These are phyloP conservation scores for Plasmopara halstedii DNA, from an alignment of 352 stramenopile genomes.

Conservation along the genomic window DNA sequence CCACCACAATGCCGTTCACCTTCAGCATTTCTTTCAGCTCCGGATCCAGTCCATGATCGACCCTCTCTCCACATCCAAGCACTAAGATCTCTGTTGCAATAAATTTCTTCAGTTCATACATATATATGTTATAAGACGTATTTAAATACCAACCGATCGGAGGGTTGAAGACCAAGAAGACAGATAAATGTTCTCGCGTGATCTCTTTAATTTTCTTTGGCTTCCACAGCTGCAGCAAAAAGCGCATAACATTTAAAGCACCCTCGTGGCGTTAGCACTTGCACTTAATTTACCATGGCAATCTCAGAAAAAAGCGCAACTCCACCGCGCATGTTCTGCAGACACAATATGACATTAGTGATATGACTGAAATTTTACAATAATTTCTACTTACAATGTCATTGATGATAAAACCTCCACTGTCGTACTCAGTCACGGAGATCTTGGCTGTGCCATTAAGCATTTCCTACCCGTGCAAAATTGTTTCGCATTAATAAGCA, in stretches of 20 bases:
- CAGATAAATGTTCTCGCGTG: constrained; percentile 59
- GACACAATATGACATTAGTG: neutral
- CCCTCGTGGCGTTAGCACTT: neutral
- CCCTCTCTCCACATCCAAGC: constrained; percentile 63
- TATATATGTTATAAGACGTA: neutral
- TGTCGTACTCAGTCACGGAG: constrained; percentile 78
- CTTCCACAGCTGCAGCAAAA: constrained; percentile 59
- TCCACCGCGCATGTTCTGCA: constrained; percentile 73
- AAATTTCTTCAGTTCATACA: neutral
- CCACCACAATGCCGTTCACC: constrained; percentile 75
- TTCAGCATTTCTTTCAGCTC: constrained; percentile 72
- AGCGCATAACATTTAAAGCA: neutral
- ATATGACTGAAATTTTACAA: neutral
- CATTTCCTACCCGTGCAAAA: constrained; percentile 55
- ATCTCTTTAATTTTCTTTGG: constrained; percentile 70
- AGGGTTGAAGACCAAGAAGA: constrained; percentile 73
- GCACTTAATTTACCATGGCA: constrained; percentile 40
- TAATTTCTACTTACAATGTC: constrained; percentile 35
- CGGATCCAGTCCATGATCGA: constrained; percentile 49
- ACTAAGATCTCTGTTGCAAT: constrained; percentile 58
- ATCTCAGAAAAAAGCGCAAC: constrained; percentile 68
- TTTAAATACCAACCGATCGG: constrained; percentile 36
- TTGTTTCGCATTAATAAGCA: neutral
- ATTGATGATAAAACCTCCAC: constrained; percentile 81
- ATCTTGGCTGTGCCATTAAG: constrained; percentile 70